These are phyloP conservation scores for Epichloe baconii DNA, from an alignment of 2,329 filamentous ascomycete species.

Conservation along the genomic window DNA sequence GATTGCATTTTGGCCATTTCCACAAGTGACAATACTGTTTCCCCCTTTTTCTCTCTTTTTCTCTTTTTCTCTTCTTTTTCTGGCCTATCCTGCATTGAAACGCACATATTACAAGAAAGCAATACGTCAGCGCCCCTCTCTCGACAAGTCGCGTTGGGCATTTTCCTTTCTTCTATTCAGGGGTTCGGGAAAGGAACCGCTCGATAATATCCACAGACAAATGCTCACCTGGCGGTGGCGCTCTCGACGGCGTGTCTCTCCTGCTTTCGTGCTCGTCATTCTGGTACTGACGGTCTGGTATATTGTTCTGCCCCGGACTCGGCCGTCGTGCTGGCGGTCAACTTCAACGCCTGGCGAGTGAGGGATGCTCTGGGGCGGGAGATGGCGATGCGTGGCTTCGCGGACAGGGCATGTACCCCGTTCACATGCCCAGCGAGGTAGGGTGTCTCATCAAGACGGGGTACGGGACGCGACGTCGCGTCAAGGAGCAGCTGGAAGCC, in stretches of 20 bases:
- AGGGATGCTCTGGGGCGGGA: slow-evolving; percentile 16
- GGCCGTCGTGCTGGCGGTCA: slow-evolving; percentile 18
- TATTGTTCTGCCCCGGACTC: slow-evolving; percentile 21
- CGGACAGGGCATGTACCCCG: slow-evolving; percentile 24
- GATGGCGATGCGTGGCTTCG: slow-evolving; percentile 30
- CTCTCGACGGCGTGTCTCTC: slow-evolving; percentile 16
- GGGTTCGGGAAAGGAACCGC: background rate
- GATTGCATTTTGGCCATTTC: too few species aligned
- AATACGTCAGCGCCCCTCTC: too few species aligned
- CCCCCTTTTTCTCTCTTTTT: too few species aligned
- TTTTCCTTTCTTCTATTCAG: too few species aligned
- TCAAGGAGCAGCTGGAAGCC: slow-evolving; percentile 33
- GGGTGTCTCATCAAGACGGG: slow-evolving; percentile 42
- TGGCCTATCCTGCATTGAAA: too few species aligned
- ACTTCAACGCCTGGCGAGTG: slow-evolving; percentile 21
- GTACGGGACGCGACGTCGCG: slow-evolving; percentile 37
- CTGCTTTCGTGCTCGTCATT: slow-evolving; percentile 11
- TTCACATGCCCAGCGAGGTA: slow-evolving; percentile 33
- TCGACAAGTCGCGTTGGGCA: too few species aligned
- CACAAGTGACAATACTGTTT: too few species aligned
- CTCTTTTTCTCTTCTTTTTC: too few species aligned
- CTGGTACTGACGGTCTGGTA: slow-evolving; percentile 15
- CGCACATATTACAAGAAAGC: too few species aligned
- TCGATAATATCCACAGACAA: background rate
- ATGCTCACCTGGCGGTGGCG: slow-evolving; percentile 16